Evolutionary conservation across 2,329 filamentous ascomycete species (phyloP), one percentile per base, ranked within the genome.

Genomic region (Phaeoacremonium minimum): DNA sequence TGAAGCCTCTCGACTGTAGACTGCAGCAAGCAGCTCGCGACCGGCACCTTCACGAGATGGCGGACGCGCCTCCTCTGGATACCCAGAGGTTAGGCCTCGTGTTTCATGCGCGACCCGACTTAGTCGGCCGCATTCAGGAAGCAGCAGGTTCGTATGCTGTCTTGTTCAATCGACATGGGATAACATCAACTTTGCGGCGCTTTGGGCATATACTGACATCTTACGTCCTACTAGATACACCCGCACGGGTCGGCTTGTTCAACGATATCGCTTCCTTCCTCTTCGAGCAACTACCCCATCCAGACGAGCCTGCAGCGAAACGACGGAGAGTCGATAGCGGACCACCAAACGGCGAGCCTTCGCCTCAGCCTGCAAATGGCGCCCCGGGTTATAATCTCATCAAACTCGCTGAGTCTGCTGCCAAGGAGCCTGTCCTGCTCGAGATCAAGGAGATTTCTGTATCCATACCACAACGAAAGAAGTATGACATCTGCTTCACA

Each of bases 391-490:
- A 9, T 26, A 9, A 9, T 9, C 9, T n/a, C 9, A 26, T 9
- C 22, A 26, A 26, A 9, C 9, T 9, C 7, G 53, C 50, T 19
- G 57, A 57, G 16, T 65, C 66, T 33, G 65, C 71, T 1, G 61
- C 63, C 2, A 58, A 64, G 6, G 77, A 82, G 46, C 49, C 64
- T 6, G 58, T 82, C 0, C 56, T 82, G 17, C 62, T 83, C 14
- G 74, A 75, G 44, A 66, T 84, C 41, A 80, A 79, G 55, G 80
- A 83, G 30, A 78, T 85, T 15, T 84, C 79, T 0, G 67, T 84
- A n/a, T 75, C 77, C 1, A 68, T 83, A 4, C 81, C 81, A 0
- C 77, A 80, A 59, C 68, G 81, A 44, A 85, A 85, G 60, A 85
- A 84, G 57, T 78, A 78, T 46, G 76, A 79, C 45, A 55, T 85